Conservation (phyloP, 768 basidiomycete genomes). For the Phanerochaete sordida region DNA sequence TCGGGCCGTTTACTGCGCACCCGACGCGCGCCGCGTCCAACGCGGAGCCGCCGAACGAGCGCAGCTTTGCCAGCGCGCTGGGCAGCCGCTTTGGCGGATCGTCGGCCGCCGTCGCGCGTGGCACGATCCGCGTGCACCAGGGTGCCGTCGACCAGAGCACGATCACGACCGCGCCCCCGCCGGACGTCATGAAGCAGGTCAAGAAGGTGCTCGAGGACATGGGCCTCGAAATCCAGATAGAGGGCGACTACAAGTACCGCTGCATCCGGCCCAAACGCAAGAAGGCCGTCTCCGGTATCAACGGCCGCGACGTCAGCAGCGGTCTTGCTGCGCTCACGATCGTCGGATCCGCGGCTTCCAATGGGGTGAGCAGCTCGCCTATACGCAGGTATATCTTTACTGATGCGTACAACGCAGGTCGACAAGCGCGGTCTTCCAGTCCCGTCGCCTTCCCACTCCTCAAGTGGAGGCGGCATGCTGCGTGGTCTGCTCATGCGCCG, state of each 20-base stretch:
- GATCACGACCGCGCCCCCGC: conserved; percentile 79
- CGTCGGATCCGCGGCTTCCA: conserved; percentile 78
- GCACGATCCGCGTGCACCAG: conserved; percentile 76
- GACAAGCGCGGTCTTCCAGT: conserved; percentile 87
- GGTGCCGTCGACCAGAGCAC: conserved; percentile 91
- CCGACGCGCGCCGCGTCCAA: conserved; percentile 44
- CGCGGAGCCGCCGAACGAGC: conserved; percentile 34
- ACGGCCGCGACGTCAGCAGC: conserved; percentile 39
- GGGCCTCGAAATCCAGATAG: conserved; percentile 86
- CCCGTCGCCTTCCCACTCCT: conserved; percentile 57
- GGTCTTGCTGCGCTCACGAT: conserved; percentile 74
- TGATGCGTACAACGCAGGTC: conserved; percentile 45
- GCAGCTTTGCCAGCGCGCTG: conserved; percentile 25
- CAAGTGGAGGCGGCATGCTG: conserved; percentile 78
- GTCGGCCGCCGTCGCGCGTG: conserved; percentile 30
- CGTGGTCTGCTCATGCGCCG: conserved; percentile 86
- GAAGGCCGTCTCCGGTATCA: conserved; percentile 42
- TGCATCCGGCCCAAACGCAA: conserved; percentile 78
- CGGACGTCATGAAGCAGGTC: conserved; percentile 86
- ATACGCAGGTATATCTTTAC: conserved; percentile 9
- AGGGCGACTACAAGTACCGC: conserved; percentile 88
- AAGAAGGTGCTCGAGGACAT: conserved; percentile 76
- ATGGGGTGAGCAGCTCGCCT: conserved; percentile 60
- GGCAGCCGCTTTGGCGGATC: conserved; percentile 21
- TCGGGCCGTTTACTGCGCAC: conserved; percentile 29